Evolutionary conservation across 192 early-diverging fungal genomes (phyloP), one percentile per base, ranked within the genome.

Genomic region (Gamsiella multidivaricata): DNA sequence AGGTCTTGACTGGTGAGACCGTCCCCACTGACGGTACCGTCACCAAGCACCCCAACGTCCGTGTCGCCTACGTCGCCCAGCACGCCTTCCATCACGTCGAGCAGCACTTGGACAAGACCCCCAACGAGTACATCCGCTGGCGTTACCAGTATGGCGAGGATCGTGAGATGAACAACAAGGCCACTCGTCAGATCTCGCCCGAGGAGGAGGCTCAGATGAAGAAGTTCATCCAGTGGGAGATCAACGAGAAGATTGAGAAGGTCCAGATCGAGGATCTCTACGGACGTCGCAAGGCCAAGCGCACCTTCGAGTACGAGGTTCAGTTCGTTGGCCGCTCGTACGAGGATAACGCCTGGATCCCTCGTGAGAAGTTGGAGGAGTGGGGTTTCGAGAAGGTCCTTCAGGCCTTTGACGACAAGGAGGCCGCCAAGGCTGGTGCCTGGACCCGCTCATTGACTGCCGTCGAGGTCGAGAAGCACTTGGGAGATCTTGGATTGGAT

Each of bases 21-120:
- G 85, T 88, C 65, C 88, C 93, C 22, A 86, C 87, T 41, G 70
- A 81, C 25, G 93, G 93, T 70, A 78, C 81, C 28, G 91, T 94
- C 56, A 92, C 89, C 88, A 93, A 90, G 78, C 91, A 95, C 80
- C 91, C 90, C 55, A 93, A 93, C 83, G 83, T 92, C 72, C 92
- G 92, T 82, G 87, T 95, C 70, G 93, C 88, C 54, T 94, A 93
- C 70, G 90, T 94, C 47, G 91, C 92, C 41, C 92, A 94, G 81
- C 93, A 95, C 83, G 90, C 91, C 54, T 93, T 94, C 91, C 91
- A 93, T 80, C 91, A 94, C 80, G 84, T 94, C 69, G 91, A 94
- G 70, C 87, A 90, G 69, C 93, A 94, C 71, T 81, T 92, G 79
- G 91, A 92, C 60, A 78, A 69, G 65, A 78, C 74, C 60, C 74